Conservation (phyloP, 257 asterid genomes). For the Lavandula angustifolia region DNA sequence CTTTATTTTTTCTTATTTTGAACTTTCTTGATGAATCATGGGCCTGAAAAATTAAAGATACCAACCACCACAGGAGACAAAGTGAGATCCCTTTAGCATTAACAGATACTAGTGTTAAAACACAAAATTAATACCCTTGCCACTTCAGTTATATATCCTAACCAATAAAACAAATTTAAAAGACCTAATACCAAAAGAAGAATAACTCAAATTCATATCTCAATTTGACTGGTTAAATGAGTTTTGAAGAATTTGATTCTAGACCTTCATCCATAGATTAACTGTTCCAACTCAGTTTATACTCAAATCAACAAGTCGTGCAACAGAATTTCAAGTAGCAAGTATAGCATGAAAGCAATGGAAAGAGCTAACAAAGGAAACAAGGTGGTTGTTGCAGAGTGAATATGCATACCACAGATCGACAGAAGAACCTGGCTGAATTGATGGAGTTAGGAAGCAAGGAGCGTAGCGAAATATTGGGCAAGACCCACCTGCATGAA, state of each 20-base stretch:
- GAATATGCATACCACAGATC: not conserved
- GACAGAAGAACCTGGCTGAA: slow-evolving; percentile 13
- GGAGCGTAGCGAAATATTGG: not conserved
- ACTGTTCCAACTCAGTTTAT: not conserved
- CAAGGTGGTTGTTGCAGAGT: not conserved
- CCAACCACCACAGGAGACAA: slow-evolving; percentile 45
- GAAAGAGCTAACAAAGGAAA: not conserved
- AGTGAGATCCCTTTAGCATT: slow-evolving; percentile 32
- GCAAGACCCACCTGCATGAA: slow-evolving; percentile 8
- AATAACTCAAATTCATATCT: not conserved
- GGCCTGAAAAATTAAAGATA: slow-evolving; percentile 33
- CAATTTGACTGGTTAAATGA: too few relatives aligned
- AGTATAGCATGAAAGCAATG: too few relatives aligned
- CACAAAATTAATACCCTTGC: not conserved
- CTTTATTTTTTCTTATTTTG: not conserved
- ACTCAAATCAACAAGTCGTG: not conserved
- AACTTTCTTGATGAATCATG: not conserved
- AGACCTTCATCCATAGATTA: too few relatives aligned
- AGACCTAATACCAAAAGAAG: not conserved
- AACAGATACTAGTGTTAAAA: slow-evolving; percentile 32
- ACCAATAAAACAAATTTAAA: too few relatives aligned
- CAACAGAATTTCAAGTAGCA: too few relatives aligned
- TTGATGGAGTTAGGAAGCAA: not conserved
- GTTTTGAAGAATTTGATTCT: too few relatives aligned
- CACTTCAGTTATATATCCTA: not conserved